These are phyloP conservation scores for Geotrichum siamense DNA, from an alignment of 1,139 yeast species.

Conservation along the genomic window DNA sequence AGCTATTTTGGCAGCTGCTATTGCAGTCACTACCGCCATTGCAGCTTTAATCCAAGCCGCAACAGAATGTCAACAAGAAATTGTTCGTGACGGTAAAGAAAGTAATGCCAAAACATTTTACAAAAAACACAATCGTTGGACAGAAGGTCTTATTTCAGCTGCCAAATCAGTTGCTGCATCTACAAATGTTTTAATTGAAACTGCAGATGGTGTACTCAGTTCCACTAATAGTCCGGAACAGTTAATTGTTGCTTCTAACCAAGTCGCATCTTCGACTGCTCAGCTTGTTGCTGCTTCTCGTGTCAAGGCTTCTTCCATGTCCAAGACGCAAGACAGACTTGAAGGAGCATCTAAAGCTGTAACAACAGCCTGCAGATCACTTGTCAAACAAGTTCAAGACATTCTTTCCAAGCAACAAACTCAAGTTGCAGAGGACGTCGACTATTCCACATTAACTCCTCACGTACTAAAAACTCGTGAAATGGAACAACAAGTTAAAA, in stretches of 20 bases:
- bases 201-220: conserved; percentile 78
- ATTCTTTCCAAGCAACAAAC: conserved; percentile 40
- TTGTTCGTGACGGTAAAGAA: conserved; percentile 67
- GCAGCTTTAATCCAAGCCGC: conserved; percentile 67
- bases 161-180: conserved; percentile 85
- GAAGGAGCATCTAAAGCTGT: conserved; percentile 67
- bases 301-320: conserved; percentile 72
- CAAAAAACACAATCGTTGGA: conserved; percentile 87
- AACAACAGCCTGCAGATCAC: conserved; percentile 62
- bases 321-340: conserved; percentile 68
- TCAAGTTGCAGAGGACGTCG: conserved; percentile 42
- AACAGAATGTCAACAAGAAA: conserved; percentile 75
- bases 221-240: conserved; percentile 67
- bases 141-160: conserved; percentile 88
- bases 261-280: conserved; percentile 89
- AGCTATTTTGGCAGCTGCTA: conserved; percentile 66
- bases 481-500: conserved; percentile 93
- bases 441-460: conserved; percentile 61
- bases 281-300: conserved; percentile 90
- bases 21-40: conserved; percentile 75
- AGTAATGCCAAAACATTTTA: conserved; percentile 64
- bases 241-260: conserved; percentile 82
- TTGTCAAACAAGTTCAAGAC: conserved; percentile 66
- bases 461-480: conserved; percentile 83
- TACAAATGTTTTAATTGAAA: conserved; percentile 68